These are phyloP conservation scores for Ogataea hybrid DNA, from an alignment of 1,139 yeast species.

Conservation along the genomic window DNA sequence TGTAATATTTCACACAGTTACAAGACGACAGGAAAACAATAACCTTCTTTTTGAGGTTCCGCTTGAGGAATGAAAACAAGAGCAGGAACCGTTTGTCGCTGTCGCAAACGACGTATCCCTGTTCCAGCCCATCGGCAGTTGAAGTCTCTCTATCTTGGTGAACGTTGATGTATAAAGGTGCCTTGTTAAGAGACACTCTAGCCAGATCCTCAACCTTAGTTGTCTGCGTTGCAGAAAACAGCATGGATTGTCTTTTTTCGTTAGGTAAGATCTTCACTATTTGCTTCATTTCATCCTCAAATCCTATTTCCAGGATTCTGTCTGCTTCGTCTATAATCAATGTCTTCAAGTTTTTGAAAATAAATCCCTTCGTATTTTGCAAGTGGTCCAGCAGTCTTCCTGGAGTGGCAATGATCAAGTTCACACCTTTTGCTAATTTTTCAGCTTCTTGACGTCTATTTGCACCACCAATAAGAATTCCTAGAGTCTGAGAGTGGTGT, in stretches of 20 bases:
- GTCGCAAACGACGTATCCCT: too few species aligned
- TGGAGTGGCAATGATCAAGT: conserved; percentile 92
- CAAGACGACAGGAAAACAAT: conserved; percentile 94
- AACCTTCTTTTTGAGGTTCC: too few species aligned
- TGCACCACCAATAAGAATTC: conserved; percentile 98
- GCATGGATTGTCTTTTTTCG: conserved; percentile 94
- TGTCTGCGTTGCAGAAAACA: conserved; percentile 98
- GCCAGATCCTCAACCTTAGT: too few species aligned
- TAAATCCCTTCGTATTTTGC: conserved; percentile 92
- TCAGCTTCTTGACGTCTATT: conserved; percentile 97
- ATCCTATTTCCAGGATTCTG: conserved; percentile 93
- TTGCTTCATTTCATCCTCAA: conserved; percentile 98
- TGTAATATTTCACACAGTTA: conserved; percentile 94
- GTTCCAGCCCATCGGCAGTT: too few species aligned
- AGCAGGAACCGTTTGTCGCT: too few species aligned
- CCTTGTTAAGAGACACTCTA: too few species aligned
- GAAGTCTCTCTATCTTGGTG: too few species aligned
- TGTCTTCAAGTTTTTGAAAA: conserved; percentile 91
- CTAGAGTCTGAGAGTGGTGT: conserved; percentile 89
- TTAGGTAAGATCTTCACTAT: conserved; percentile 91
- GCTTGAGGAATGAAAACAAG: too few species aligned
- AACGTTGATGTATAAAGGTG: too few species aligned
- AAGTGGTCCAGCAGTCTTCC: conserved; percentile 95
- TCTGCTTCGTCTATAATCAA: conserved; percentile 96
- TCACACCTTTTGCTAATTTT: conserved; percentile 89